A percentile compares a stretch with the other conserved stretches of the same genome.
phyloP scores from a whole-genome alignment of 2,329 filamentous ascomycete species.

The Thielaviopsis euricoi region DNA sequence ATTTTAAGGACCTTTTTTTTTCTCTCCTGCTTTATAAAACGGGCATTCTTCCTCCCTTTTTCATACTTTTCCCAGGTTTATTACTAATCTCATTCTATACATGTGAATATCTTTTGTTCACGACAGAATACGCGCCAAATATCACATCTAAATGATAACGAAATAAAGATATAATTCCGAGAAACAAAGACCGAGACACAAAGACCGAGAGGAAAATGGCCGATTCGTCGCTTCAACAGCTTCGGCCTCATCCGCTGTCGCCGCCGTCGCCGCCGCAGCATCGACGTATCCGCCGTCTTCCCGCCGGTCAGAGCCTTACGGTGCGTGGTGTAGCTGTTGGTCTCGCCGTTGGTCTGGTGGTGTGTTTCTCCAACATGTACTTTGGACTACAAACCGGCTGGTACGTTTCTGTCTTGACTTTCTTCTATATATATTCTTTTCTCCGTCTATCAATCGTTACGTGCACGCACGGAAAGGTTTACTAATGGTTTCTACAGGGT shows the following conservation, averaged over 20 bases:
- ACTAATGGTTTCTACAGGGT: slow-evolving; percentile 18
- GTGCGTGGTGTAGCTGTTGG: slow-evolving; percentile 64
- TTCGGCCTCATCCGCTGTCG: background rate
- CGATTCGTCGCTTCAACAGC: background rate
- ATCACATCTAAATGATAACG: background rate
- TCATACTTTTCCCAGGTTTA: background rate
- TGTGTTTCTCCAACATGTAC: slow-evolving; percentile 96
- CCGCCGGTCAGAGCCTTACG: slow-evolving; percentile 58
- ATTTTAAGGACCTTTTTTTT: background rate
- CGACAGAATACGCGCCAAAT: too few species aligned
- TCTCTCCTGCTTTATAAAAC: background rate
- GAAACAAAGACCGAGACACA: background rate
- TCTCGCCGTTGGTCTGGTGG: slow-evolving; percentile 69
- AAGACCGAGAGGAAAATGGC: background rate
- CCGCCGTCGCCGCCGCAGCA: background rate
- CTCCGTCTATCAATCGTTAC: too few species aligned
- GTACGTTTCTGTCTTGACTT: slow-evolving; percentile 14
- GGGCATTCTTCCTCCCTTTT: background rate
- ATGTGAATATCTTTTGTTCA: too few species aligned
- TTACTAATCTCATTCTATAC: too few species aligned
- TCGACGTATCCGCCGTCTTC: background rate
- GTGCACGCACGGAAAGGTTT: background rate
- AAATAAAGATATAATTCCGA: background rate
- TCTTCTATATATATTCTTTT: background rate
- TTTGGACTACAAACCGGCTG: slow-evolving; percentile 81